Evolutionary conservation across 257 asterid genomes (phyloP).

Genomic region (Nicotiana knightiana): DNA sequence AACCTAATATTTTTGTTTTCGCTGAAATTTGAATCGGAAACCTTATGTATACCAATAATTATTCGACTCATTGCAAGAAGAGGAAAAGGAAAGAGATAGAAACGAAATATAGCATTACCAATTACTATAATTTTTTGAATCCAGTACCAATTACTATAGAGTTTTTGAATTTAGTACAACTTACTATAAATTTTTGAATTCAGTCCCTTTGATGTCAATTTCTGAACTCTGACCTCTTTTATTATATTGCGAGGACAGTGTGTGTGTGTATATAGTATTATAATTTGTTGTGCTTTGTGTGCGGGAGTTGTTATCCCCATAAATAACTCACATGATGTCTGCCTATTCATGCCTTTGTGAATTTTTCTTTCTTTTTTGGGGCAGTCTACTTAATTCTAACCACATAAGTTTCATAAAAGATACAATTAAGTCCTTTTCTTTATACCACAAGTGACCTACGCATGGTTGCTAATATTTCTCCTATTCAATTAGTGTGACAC

Average conservation of each 20-base stretch:
- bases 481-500: neutral
- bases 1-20: too few relatives aligned
- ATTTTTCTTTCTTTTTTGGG: neutral
- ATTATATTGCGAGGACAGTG: neutral
- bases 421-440: neutral
- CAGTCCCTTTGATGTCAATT: neutral
- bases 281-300: neutral
- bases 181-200: neutral
- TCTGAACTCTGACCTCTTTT: neutral
- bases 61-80: neutral
- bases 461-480: neutral
- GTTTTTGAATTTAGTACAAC: neutral
- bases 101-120: neutral
- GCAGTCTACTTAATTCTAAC: neutral
- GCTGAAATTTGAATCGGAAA: too few relatives aligned
- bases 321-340: constrained; percentile 13
- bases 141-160: neutral
- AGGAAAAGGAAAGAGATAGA: neutral
- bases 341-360: neutral
- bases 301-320: neutral
- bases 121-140: neutral
- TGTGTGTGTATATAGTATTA: neutral
- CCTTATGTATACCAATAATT: neutral
- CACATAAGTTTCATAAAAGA: neutral
- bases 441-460: neutral